Percentiles rank a stretch among this genome's conserved stretches.
Evolutionary conservation across 345 rosid genomes (phyloP).

Genomic region (Nasturtium officinale): DNA sequence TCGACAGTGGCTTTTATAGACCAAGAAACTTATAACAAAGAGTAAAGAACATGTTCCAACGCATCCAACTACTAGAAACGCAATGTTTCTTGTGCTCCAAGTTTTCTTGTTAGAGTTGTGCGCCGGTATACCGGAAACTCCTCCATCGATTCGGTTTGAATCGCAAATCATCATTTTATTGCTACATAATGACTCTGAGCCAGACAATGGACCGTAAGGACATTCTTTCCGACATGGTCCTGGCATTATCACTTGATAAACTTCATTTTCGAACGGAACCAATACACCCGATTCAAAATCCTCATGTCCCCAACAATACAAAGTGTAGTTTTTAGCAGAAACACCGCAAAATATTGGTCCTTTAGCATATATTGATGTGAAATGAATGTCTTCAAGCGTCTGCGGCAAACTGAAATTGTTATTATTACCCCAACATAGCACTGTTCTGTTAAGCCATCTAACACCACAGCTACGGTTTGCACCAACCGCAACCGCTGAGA

Average conservation of each 20-base stretch:
- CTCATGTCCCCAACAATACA: constrained; percentile 70
- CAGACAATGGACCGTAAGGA: constrained; percentile 33
- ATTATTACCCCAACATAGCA: constrained; percentile 67
- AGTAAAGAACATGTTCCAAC: constrained; percentile 54
- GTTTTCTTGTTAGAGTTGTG: constrained; percentile 2
- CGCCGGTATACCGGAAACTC: neutral
- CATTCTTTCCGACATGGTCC: constrained; percentile 59
- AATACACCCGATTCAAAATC: constrained; percentile 36
- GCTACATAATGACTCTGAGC: constrained; percentile 44
- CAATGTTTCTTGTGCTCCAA: constrained; percentile 53
- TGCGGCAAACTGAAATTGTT: constrained; percentile 51
- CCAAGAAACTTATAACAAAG: constrained; percentile 47
- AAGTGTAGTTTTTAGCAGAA: constrained; percentile 30
- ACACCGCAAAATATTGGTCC: constrained; percentile 68
- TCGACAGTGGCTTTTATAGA: constrained; percentile 49
- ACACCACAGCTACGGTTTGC: constrained; percentile 63
- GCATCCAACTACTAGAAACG: constrained; percentile 63
- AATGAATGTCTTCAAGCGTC: constrained; percentile 23
- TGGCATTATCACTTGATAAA: constrained; percentile 45
- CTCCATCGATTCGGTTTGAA: neutral
- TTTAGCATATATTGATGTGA: constrained; percentile 58
- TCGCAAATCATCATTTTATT: constrained; percentile 16
- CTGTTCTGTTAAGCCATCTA: constrained; percentile 43
- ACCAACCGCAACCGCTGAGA: constrained; percentile 60
- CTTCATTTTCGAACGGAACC: constrained; percentile 42